A percentile compares a stretch with the other conserved stretches of the same genome.
Conservation (phyloP, 2,329 filamentous ascomycete species). For the Aureobasidium pullulans region DNA sequence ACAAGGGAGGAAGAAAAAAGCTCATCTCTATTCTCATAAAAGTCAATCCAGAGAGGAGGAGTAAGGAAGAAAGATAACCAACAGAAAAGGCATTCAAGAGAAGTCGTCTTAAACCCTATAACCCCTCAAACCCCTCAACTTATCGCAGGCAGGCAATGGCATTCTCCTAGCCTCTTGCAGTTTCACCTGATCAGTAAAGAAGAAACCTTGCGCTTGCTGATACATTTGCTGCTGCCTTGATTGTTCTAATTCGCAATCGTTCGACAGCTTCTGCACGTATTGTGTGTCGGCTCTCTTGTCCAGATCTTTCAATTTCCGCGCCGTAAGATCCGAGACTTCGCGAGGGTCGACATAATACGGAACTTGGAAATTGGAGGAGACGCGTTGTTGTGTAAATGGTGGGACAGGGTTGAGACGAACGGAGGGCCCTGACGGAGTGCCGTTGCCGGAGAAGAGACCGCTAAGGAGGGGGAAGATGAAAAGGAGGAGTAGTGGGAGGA, state of each 20-base stretch:
- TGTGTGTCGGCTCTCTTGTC: constrained; percentile 71
- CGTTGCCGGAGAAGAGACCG: constrained; percentile 63
- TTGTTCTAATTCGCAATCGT: constrained; percentile 69
- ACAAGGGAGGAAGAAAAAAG: not conserved
- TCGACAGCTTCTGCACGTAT: constrained; percentile 59
- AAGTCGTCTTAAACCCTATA: constrained; percentile 16
- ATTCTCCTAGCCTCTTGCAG: constrained; percentile 62
- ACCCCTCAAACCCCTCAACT: constrained; percentile 43
- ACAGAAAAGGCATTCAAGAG: constrained; percentile 10
- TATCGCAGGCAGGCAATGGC: constrained; percentile 53
- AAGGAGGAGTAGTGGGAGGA: constrained; percentile 77
- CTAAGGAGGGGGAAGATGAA: constrained; percentile 76
- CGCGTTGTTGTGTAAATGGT: constrained; percentile 68
- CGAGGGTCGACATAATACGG: constrained; percentile 79
- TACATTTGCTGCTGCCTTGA: constrained; percentile 57
- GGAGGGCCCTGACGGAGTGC: constrained; percentile 52
- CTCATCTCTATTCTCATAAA: no score
- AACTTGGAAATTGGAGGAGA: constrained; percentile 62
- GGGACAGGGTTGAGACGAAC: constrained; percentile 70
- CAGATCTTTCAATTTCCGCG: constrained; percentile 62
- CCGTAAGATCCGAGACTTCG: constrained; percentile 64
- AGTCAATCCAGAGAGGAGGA: not conserved
- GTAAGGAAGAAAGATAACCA: not conserved
- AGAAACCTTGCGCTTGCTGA: constrained; percentile 80
- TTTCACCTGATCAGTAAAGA: constrained; percentile 72